Base-by-base conservation (phyloP, 306 rosid genomes). In the Erythrophleum fordii region DNA sequence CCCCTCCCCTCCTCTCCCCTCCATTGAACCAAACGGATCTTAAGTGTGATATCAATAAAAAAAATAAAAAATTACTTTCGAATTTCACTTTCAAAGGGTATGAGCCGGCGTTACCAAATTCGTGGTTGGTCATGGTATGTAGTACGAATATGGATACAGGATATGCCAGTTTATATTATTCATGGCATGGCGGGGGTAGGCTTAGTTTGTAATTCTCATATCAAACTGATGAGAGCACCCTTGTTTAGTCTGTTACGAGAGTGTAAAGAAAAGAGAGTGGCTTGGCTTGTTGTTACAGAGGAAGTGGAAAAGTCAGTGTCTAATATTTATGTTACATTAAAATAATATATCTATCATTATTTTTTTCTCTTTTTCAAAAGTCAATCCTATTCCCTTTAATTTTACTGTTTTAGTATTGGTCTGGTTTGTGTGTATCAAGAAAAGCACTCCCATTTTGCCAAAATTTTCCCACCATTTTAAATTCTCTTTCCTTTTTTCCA, bases 51-150 rank as follows among this genome's bases (percentile, higher is more conserved):
- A n/a, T 51, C 25, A 37, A 51, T 71, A 26, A 64, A 67, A 62
- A 42, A 79, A 72, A 69, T 29, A n/a, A n/a, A n/a, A n/a, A n/a
- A n/a, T 0, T 69, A 28, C 66, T 23, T 75, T 82, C 29, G 77
- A 69, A 10, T 79, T 64, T 78, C 49, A 46, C 34, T 75, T 70
- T 28, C 16, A 25, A 34, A 5, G 61, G 31, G n/a, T 73, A 12
- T 11, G 11, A 18, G 11, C 25, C 25, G 0, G 65, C 17, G 34
- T 23, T 25, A 22, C 29, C 14, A 22, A 55, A 55, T 55, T 22
- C 9, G 13, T 55, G 25, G 12, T 20, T 8, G 12, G 59, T 55
- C 14, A 12, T 8, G 11, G 1, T 25, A 11, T 2, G 7, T 18
- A 56, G 23, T 20, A 10, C 3, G 4, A 56, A 14, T 20, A 56